Evolutionary conservation across 2,329 filamentous ascomycete genomes (phyloP).

Genomic region (Fusarium bulbicola): DNA sequence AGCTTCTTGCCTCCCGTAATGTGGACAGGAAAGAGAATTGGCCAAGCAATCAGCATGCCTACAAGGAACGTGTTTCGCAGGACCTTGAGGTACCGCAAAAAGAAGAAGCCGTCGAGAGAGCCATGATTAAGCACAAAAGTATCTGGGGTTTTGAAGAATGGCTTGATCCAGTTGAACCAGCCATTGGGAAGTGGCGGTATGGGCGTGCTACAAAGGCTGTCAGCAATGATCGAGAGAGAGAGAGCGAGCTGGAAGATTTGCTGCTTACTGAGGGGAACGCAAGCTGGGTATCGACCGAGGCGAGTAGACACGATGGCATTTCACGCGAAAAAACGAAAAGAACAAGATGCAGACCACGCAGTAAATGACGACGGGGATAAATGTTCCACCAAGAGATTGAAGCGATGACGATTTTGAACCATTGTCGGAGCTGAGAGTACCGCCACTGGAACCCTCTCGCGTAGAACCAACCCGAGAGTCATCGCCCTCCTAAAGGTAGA

Average conservation of each 20-base stretch:
- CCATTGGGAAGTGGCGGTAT: conserved; percentile 68
- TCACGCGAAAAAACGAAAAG: conserved; percentile 60
- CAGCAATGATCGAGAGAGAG: conserved; percentile 24
- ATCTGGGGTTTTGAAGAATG: conserved; percentile 76
- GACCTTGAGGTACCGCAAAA: conserved; percentile 75
- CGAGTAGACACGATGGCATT: conserved; percentile 62
- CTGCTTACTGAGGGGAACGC: conserved; percentile 52
- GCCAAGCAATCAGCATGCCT: conserved; percentile 86
- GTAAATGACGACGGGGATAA: conserved; percentile 63
- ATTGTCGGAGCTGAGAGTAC: conserved; percentile 48
- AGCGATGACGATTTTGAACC: conserved; percentile 49
- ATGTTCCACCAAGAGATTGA: conserved; percentile 57
- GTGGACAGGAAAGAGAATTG: conserved; percentile 86
- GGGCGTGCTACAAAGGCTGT: conserved; percentile 56
- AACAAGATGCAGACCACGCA: conserved; percentile 59
- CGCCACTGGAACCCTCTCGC: conserved; percentile 46
- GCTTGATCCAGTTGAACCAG: conserved; percentile 72
- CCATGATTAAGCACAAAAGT: conserved; percentile 87
- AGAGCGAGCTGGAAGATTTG: not conserved
- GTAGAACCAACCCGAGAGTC: conserved; percentile 49
- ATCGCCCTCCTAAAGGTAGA: conserved; percentile 20
- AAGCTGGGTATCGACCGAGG: conserved; percentile 62
- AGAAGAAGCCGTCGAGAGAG: conserved; percentile 90
- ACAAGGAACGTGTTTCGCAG: conserved; percentile 86
- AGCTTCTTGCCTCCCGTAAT: conserved; percentile 76